These are phyloP conservation scores for Cercospora canescens DNA, from an alignment of 2,329 filamentous ascomycete species.

Conservation along the genomic window DNA sequence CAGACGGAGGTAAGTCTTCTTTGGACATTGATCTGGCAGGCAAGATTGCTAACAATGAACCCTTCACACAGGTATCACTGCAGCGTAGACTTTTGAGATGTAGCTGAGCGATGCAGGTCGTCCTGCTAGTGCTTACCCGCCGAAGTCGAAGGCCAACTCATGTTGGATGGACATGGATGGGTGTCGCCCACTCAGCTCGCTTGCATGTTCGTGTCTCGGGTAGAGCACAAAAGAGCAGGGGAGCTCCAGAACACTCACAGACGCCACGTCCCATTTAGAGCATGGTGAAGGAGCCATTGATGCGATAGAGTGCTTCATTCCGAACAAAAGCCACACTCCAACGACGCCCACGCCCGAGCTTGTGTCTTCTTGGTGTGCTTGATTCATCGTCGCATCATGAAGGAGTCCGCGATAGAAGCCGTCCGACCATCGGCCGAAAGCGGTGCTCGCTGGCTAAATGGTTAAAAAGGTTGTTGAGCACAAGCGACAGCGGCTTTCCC, in stretches of 20 bases:
- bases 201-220: background rate
- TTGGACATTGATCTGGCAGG: background rate
- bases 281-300: background rate
- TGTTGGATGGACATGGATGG: background rate
- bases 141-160: background rate
- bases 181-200: background rate
- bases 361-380: constrained; percentile 1
- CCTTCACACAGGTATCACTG: background rate
- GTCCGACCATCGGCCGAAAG: background rate
- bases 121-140: background rate
- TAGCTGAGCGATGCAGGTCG: background rate
- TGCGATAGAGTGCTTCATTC: background rate
- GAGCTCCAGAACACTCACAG: background rate
- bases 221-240: background rate
- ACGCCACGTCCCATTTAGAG: background rate
- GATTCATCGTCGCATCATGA: background rate
- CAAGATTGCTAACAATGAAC: background rate
- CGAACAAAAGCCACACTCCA: background rate
- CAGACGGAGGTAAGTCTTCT: constrained; percentile 27
- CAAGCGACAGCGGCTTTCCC: background rate
- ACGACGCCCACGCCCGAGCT: background rate
- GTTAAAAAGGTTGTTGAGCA: background rate
- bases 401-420: background rate
- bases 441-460: background rate
- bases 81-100: background rate